These are phyloP conservation scores for Nitzschia palea DNA, from an alignment of 108 stramenopile species.

Conservation along the genomic window DNA sequence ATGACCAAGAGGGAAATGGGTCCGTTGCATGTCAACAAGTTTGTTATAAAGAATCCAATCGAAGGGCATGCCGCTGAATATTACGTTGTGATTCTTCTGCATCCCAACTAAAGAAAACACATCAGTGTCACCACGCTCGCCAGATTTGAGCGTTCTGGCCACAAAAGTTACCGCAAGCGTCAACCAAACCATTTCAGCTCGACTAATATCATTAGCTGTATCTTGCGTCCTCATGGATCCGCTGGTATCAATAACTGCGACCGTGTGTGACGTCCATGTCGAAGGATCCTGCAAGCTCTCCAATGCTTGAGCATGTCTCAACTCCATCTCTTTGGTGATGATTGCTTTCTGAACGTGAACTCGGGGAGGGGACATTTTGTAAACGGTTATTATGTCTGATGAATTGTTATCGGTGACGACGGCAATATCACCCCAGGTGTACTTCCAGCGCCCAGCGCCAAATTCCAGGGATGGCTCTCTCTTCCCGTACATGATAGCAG, in stretches of 20 bases:
- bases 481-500: too few species aligned
- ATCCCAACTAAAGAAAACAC: conserved; percentile 53
- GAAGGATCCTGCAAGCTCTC: too few species aligned
- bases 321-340: too few species aligned
- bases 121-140: conserved; percentile 28
- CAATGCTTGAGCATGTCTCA: too few species aligned
- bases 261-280: conserved; percentile 39
- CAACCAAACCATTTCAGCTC: conserved; percentile 45
- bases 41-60: conserved; percentile 65
- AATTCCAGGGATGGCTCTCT: too few species aligned
- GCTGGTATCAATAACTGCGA: conserved; percentile 51
- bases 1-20: conserved; percentile 1
- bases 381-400: too few species aligned
- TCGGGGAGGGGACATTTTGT: too few species aligned
- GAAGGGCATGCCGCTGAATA: conserved; percentile 46
- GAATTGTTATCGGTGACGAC: too few species aligned
- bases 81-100: conserved; percentile 29
- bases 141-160: conserved; percentile 12
- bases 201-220: conserved; percentile 33
- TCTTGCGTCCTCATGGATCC: conserved; percentile 45
- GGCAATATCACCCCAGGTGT: too few species aligned
- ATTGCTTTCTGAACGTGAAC: too few species aligned
- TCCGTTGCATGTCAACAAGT: conserved; percentile 1
- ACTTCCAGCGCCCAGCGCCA: too few species aligned
- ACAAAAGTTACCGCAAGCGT: conserved; percentile 48